A percentile compares a stretch with the other conserved stretches of the same genome.
These are phyloP conservation scores for Thermochaetoides thermophila DNA, from an alignment of 495 filamentous ascomycete genomes.

Conservation along the genomic window DNA sequence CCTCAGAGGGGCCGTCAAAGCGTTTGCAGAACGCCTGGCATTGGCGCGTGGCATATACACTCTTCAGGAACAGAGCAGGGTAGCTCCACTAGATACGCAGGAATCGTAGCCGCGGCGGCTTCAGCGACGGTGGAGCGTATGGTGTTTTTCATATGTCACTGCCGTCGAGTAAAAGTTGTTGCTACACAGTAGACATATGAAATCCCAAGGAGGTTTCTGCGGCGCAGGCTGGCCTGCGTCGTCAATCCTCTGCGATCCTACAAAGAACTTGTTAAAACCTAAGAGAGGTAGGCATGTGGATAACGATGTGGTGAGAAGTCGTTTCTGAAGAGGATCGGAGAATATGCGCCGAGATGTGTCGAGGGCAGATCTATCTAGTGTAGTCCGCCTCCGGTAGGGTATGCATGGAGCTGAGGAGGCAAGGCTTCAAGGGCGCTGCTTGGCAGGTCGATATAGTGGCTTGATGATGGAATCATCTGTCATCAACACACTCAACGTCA, in stretches of 20 bases:
- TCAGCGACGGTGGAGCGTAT: conserved; percentile 2
- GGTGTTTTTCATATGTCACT: conserved; percentile 5
- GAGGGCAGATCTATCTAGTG: no score
- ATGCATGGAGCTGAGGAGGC: conserved; percentile 1
- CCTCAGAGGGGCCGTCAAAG: conserved; percentile 3
- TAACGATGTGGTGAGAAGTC: no score
- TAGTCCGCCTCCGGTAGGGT: no score
- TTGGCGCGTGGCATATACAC: conserved; percentile 7
- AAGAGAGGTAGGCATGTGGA: no score
- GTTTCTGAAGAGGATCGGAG: no score
- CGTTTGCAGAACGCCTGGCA: conserved; percentile 3
- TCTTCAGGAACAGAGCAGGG: conserved; percentile 16
- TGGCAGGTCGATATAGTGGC: conserved; percentile 1
- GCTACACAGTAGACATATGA: no score
- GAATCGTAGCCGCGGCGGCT: no score
- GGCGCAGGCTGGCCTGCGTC: no score
- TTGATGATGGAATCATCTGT: conserved; percentile 14
- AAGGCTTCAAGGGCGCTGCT: not conserved
- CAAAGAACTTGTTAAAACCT: no score
- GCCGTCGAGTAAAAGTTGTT: not conserved
- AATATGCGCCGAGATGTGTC: no score
- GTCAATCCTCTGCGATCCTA: no score
- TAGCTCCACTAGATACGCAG: conserved; percentile 15
- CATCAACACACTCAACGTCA: conserved; percentile 6
- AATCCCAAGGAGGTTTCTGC: no score